Percentiles rank a stretch among this genome's conserved stretches.
Conservation (phyloP, 371 early-diverging fungal genomes). For the Rhizopus sp. region DNA sequence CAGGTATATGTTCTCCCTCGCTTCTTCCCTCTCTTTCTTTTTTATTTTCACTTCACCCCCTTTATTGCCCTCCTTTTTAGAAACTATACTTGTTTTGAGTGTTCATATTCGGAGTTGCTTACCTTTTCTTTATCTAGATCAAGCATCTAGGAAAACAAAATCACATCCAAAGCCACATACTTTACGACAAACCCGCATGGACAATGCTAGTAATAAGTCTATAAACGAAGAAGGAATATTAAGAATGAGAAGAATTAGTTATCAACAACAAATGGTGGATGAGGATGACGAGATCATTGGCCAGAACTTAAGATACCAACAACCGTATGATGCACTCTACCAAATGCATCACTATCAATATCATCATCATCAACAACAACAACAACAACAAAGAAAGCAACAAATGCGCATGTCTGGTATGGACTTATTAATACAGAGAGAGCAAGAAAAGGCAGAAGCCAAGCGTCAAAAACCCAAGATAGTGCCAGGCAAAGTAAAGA, state of each 20-base stretch:
- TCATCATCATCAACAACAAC: conserved; percentile 29
- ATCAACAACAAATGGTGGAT: neutral
- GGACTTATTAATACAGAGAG: conserved; percentile 47
- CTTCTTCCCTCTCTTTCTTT: neutral
- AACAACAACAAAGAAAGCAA: conserved; percentile 16
- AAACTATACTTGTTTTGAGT: neutral
- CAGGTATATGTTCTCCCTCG: neutral
- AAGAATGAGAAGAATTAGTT: conserved; percentile 10
- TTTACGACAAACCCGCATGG: conserved; percentile 1
- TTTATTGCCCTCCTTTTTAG: neutral
- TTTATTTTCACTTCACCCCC: no score
- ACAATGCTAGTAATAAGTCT: neutral
- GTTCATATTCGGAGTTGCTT: neutral
- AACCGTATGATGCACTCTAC: neutral
- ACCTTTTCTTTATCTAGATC: neutral
- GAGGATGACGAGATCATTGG: neutral
- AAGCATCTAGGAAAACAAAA: neutral
- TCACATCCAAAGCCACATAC: neutral
- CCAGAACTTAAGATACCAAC: neutral
- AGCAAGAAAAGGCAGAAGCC: conserved; percentile 44
- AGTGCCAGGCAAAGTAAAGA: conserved; percentile 40
- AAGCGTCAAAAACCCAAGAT: conserved; percentile 41
- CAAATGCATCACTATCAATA: conserved; percentile 33
- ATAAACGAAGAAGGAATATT: conserved; percentile 5
- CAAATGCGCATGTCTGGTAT: conserved; percentile 47